Evolutionary conservation across 805 yeast genomes (phyloP).

Genomic region (Nakazawaea ernobii): DNA sequence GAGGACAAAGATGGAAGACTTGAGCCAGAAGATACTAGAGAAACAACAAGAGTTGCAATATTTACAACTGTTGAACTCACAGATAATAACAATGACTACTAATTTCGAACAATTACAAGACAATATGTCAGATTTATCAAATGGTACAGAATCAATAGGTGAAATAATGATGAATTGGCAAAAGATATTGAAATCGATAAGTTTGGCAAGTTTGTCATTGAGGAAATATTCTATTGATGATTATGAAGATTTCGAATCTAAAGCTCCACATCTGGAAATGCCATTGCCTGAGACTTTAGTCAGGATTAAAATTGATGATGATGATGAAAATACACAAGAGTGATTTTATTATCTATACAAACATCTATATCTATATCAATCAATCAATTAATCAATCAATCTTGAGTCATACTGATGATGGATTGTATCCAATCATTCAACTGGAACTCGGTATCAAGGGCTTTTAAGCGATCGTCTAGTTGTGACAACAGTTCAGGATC

Average conservation of each 20-base stretch:
- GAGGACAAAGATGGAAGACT: constrained; percentile 3
- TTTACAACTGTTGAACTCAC: constrained; percentile 39
- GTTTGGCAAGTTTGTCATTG: constrained; percentile 53
- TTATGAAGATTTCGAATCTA: constrained; percentile 29
- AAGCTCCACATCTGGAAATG: constrained; percentile 24
- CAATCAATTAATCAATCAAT: too few relatives aligned
- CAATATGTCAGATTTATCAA: constrained; percentile 41
- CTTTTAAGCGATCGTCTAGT: constrained; percentile 12
- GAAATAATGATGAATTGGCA: constrained; percentile 61
- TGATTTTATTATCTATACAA: not conserved
- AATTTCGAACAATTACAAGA: constrained; percentile 44
- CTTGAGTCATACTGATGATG: constrained; percentile 11
- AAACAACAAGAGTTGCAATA: constrained; percentile 47
- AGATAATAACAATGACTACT: constrained; percentile 37
- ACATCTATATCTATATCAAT: too few relatives aligned
- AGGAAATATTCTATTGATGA: constrained; percentile 37
- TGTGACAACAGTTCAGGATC: constrained; percentile 6
- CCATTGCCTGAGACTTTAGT: constrained; percentile 67
- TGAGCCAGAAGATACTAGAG: constrained; percentile 30
- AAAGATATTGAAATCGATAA: constrained; percentile 51
- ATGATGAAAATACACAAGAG: constrained; percentile 22
- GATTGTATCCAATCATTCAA: constrained; percentile 23
- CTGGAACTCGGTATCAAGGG: constrained; percentile 16
- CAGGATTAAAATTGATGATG: constrained; percentile 44
- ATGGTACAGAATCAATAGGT: constrained; percentile 58